A percentile compares a stretch with the other conserved stretches of the same genome.
Conservation (phyloP, 2,329 filamentous ascomycete genomes). For the Pyricularia grisea region DNA sequence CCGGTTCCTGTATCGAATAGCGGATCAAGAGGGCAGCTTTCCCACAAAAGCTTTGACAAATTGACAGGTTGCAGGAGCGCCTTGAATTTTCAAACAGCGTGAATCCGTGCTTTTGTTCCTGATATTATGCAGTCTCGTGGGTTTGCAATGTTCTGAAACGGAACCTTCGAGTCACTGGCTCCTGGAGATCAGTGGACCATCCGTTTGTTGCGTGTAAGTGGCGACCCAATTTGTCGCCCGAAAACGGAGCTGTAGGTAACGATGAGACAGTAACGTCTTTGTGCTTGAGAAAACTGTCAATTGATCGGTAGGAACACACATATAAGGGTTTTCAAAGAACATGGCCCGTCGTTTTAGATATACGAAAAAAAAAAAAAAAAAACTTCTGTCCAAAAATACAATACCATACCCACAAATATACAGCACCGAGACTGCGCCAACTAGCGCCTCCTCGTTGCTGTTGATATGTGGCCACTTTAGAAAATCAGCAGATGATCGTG, state of each 20-base stretch:
- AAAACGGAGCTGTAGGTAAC: not conserved
- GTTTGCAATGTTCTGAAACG: not conserved
- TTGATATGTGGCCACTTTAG: conserved; percentile 4
- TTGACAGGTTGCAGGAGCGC: not conserved
- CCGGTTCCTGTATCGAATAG: not conserved
- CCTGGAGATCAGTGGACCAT: not conserved
- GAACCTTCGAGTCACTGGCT: not conserved
- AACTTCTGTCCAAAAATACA: too few relatives aligned
- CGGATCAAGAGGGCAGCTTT: not conserved
- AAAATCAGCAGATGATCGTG: conserved; percentile 6
- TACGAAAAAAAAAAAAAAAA: not conserved
- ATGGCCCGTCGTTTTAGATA: not conserved
- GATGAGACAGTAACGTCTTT: not conserved
- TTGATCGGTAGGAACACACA: not conserved
- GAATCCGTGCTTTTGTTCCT: not conserved
- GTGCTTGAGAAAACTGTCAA: not conserved
- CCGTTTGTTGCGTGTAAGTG: not conserved
- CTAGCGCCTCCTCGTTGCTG: not conserved
- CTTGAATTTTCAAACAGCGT: not conserved
- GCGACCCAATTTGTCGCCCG: not conserved
- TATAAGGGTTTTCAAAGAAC: not conserved
- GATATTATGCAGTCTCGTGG: not conserved
- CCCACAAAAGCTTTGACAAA: not conserved
- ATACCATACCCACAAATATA: not conserved
- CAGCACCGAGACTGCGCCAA: not conserved